Base-by-base conservation (phyloP, 2,329 filamentous ascomycete genomes). In the Rutstroemia sp. region DNA sequence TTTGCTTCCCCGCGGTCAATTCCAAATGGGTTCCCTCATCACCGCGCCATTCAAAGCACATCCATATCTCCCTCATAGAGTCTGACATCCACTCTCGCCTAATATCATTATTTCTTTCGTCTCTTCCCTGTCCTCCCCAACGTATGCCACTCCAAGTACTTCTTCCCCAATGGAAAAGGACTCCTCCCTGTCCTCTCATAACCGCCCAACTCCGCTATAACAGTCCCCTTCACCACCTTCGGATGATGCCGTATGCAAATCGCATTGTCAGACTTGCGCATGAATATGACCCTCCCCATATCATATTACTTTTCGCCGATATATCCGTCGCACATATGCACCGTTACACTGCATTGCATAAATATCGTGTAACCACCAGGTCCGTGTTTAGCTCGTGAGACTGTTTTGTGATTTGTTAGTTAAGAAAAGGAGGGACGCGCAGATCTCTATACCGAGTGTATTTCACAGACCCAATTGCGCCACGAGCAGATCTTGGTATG, bases 321-420 rank as follows among this genome's bases (percentile, higher is more conserved):
- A 57, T 72, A 65, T 49, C 67, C 58, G 68, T 21, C 71, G 67
- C 48, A 65, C 65, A 19, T 58, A 61, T 6, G 75, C 74, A 50
- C 75, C 70, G 9, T 12, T 9, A 12, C 30, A 12, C 64, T 60
- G 2, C 71, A 76, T 59, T 76, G 74, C 74, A 77, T 76, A 51
- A 75, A 75, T 55, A 75, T 70, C 73, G 76, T 77, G 61, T 76
- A 77, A 4, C 75, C 74, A 7, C 74, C 73, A 54, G 75, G 71
- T 9, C 73, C 72, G 30, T 70, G 68, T 61, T 74, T 75, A 1
- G 68, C 54, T 16, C 76, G 34, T 73, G 65, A 72, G 74, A 51
- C 40, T 10, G 7, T 27, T 2, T 14, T 21, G 23, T 48, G 42
- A 34, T 42, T 39, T 16, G 19, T 53, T 30, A 23, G 39, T 50